These are phyloP conservation scores for Xylaria sp. DNA, from an alignment of 2,329 filamentous ascomycete genomes.

Conservation along the genomic window DNA sequence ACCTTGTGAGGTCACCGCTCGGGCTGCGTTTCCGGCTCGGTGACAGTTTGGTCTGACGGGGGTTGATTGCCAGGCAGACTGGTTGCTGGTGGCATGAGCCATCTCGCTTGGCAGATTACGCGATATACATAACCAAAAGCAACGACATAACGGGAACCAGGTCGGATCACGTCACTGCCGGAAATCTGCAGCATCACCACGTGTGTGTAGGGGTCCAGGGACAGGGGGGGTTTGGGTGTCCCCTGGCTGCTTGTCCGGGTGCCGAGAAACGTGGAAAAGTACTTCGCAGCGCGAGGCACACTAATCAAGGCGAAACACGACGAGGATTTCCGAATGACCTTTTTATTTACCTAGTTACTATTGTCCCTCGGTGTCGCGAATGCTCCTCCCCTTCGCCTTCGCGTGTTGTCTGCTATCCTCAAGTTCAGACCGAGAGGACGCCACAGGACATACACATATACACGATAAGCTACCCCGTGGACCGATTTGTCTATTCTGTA, in stretches of 20 bases:
- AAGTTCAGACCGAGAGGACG: not conserved
- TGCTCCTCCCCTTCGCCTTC: not conserved
- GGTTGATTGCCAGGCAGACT: not conserved
- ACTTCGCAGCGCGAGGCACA: not conserved
- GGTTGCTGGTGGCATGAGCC: constrained; percentile 1
- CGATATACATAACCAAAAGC: not conserved
- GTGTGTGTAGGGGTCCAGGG: constrained; percentile 12
- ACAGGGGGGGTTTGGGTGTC: no score
- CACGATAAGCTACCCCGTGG: not conserved
- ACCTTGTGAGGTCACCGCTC: no score
- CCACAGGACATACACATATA: not conserved
- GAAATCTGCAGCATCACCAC: constrained; percentile 7
- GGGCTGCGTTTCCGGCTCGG: no score
- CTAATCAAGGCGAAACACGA: not conserved
- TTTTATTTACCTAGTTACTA: no score
- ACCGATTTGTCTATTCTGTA: not conserved
- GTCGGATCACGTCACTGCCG: not conserved
- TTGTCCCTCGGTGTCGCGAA: not conserved
- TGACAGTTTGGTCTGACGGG: no score
- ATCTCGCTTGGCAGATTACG: not conserved
- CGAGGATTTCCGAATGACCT: no score
- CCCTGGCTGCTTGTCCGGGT: not conserved
- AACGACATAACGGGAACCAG: no score
- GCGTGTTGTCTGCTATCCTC: not conserved
- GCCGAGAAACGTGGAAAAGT: not conserved